A percentile compares a stretch with the other conserved stretches of the same genome.
Conservation (phyloP, 441 rosid genomes). For the Pelargonium fulgidum region DNA sequence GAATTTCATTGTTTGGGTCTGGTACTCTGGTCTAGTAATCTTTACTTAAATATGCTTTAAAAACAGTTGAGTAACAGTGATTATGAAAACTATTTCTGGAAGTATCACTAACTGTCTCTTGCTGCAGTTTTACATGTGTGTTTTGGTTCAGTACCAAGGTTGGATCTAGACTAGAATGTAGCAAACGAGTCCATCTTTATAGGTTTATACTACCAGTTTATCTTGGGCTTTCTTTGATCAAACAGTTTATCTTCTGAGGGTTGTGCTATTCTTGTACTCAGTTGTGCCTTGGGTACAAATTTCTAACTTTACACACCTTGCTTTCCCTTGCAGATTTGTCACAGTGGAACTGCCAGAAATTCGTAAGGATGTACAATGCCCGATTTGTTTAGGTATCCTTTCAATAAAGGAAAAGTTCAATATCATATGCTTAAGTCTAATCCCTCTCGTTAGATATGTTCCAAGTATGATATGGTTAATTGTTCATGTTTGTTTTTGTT, state of each 20-base stretch:
- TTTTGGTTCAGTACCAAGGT: neutral
- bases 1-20: no score
- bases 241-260: neutral
- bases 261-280: conserved; percentile 9
- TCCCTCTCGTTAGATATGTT: neutral
- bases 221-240: neutral
- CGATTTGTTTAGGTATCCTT: conserved; percentile 75
- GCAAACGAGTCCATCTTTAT: neutral
- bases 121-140: neutral
- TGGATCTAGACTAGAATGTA: neutral
- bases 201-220: neutral
- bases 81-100: no score
- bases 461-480: no score
- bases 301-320: conserved; percentile 13
- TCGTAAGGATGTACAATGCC: conserved; percentile 83
- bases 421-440: neutral
- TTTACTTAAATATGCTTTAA: no score
- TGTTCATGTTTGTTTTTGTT: no score
- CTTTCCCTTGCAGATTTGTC: conserved; percentile 58
- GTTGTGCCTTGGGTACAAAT: conserved; percentile 4
- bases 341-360: conserved; percentile 57
- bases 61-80: no score
- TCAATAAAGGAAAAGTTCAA: neutral
- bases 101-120: no score
- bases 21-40: no score